Conservation (phyloP, 2,329 filamentous ascomycete genomes). For the Pyricularia pennisetigena region DNA sequence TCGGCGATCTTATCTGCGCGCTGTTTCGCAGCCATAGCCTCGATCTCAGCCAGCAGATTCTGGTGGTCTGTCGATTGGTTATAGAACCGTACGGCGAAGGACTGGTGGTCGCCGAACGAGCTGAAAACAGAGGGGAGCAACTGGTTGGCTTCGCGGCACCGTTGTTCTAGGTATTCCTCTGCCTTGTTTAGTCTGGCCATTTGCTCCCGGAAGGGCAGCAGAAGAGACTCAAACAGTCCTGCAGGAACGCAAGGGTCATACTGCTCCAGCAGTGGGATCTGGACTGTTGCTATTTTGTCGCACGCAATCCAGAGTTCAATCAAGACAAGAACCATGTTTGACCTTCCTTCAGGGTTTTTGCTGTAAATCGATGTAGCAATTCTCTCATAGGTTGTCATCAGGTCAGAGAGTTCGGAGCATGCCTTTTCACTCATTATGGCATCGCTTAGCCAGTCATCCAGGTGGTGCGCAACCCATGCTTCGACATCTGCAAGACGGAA, state of each 20-base stretch:
- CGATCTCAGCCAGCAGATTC: conserved; percentile 23
- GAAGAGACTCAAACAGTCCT: conserved; percentile 29
- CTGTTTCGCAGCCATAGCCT: conserved; percentile 20
- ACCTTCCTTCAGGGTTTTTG: conserved; percentile 32
- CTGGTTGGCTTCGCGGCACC: conserved; percentile 14
- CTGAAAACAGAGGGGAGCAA: conserved; percentile 23
- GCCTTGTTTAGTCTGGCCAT: conserved; percentile 32
- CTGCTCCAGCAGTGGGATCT: conserved; percentile 28
- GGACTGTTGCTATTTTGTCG: conserved; percentile 32
- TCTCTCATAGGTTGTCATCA: conserved; percentile 24
- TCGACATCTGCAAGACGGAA: conserved; percentile 31
- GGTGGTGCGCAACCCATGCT: conserved; percentile 32
- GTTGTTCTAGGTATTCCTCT: conserved; percentile 35
- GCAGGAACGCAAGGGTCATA: conserved; percentile 35
- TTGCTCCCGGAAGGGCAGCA: conserved; percentile 31
- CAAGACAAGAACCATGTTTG: conserved; percentile 44
- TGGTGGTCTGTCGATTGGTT: conserved; percentile 31
- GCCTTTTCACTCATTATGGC: conserved; percentile 13
- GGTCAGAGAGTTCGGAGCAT: conserved; percentile 17
- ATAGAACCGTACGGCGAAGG: conserved; percentile 39
- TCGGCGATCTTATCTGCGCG: conserved; percentile 22
- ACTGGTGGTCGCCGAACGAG: conserved; percentile 19
- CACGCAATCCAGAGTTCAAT: conserved; percentile 50
- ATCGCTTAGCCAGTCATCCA: conserved; percentile 27
- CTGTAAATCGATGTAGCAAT: conserved; percentile 21